Base-by-base conservation (phyloP, 148 eudicot genomes). In the Bassia scoparia region DNA sequence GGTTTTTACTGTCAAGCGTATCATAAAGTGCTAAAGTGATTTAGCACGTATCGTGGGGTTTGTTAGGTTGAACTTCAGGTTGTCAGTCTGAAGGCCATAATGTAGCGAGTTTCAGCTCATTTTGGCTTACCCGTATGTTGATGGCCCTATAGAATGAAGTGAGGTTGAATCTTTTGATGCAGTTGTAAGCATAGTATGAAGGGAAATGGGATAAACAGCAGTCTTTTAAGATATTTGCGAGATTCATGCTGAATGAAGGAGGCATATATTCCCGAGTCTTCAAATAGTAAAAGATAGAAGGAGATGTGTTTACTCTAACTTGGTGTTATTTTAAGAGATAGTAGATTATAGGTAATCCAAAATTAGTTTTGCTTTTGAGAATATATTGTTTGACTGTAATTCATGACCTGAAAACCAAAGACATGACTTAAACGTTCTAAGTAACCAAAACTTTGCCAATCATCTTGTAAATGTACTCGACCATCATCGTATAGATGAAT, bases 201-300 rank as follows among this genome's bases (percentile, higher is more conserved):
- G 85, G 72, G 35, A 35, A 75, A 55, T 78, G 82, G 85, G 68
- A 48, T 50, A 72, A 72, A 53, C 79, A 79, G 10, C n/a, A n/a
- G 56, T 69, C 58, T 76, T 69, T 37, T 56, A 75, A 46, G 72
- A 71, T 54, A 72, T 70, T 33, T 82, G 85, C 70, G 69, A 76
- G 30, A 66, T 71, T 14, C n/a, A n/a, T n/a, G 71, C 30, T 65
- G 37, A n/a, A 64, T 48, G 71, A n/a, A 56, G 31, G 70, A 34
- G 27, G 10, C 26, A 69, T 70, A 8, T 71, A n/a, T 48, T 79
- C 34, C 80, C 61, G 49, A 66, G n/a, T 54, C 85, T 77, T 6
- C 82, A 75, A 50, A 71, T 76, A 76, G 80, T 82, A 54, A 80
- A 50, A 76, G 85, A 79, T 16, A 76, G 77, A 82, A 79, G n/a